Conservation (phyloP, 1,139 yeast species). For the Suhomyces ambrosiae region DNA sequence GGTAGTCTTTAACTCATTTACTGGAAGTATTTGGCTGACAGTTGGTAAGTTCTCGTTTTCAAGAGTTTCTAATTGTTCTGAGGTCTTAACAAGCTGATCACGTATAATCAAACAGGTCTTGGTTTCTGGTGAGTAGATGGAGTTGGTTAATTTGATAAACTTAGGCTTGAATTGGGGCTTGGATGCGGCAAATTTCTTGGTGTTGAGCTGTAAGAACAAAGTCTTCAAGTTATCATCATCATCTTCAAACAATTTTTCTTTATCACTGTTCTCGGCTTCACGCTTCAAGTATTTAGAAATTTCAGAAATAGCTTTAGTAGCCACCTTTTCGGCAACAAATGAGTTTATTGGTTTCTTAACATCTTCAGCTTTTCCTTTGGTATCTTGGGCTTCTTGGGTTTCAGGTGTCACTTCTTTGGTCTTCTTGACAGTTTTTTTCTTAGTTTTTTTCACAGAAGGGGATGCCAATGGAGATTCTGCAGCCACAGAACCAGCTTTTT, state of each 20-base stretch:
- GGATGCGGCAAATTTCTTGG: conserved; percentile 63
- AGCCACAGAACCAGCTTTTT: conserved; percentile 15
- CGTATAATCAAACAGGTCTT: conserved; percentile 74
- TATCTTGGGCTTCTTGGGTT: conserved; percentile 1
- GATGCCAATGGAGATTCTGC: conserved; percentile 23
- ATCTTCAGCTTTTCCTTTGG: conserved; percentile 2
- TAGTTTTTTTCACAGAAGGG: conserved; percentile 13
- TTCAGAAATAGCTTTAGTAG: conserved; percentile 52
- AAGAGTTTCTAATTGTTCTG: conserved; percentile 60
- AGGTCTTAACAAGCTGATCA: conserved; percentile 60
- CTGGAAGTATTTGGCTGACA: conserved; percentile 52
- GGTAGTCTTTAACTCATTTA: conserved; percentile 62
- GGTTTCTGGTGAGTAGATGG: conserved; percentile 47
- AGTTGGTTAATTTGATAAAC: conserved; percentile 55
- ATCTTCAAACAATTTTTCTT: conserved; percentile 39
- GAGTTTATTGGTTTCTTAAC: neutral
- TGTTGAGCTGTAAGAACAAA: conserved; percentile 61
- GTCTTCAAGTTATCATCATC: conserved; percentile 58
- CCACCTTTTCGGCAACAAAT: conserved; percentile 15
- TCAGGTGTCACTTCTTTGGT: conserved; percentile 6
- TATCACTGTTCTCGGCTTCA: conserved; percentile 31
- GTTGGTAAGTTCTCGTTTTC: conserved; percentile 57
- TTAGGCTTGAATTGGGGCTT: conserved; percentile 76
- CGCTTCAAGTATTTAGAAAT: conserved; percentile 46
- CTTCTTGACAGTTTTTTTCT: conserved; percentile 8